These are phyloP conservation scores for Polyporus tsugae DNA, from an alignment of 1,284 basidiomycete species.

Conservation along the genomic window DNA sequence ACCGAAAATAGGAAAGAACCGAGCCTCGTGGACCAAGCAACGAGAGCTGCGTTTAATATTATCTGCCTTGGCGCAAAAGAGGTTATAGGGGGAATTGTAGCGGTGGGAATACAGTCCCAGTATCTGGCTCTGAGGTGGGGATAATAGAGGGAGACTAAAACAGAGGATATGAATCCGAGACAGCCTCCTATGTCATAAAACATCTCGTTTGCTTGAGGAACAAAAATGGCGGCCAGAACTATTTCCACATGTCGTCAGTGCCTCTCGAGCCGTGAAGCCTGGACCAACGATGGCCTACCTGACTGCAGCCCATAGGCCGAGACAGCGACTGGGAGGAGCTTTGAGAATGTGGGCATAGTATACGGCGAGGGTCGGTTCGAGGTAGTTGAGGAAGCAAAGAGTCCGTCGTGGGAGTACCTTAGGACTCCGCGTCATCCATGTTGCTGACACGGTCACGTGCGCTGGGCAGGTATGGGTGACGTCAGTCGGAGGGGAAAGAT, in stretches of 20 bases:
- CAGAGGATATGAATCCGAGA: slow-evolving; percentile 73
- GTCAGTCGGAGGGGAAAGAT: slow-evolving; percentile 8
- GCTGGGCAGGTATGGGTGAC: slow-evolving; percentile 9
- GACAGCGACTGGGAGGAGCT: slow-evolving; percentile 45
- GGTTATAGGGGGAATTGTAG: slow-evolving; percentile 51
- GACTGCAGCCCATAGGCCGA: slow-evolving; percentile 51
- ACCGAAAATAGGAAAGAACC: slow-evolving; percentile 71
- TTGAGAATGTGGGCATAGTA: slow-evolving; percentile 49
- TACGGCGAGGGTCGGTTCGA: background rate
- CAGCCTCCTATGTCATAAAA: slow-evolving; percentile 70
- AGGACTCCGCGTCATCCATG: background rate
- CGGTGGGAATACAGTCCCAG: slow-evolving; percentile 46
- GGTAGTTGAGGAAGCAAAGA: background rate
- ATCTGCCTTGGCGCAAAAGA: slow-evolving; percentile 69
- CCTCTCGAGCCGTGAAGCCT: background rate
- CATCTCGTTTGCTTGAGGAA: slow-evolving; percentile 63
- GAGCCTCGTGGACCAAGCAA: slow-evolving; percentile 70
- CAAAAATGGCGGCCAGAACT: slow-evolving; percentile 63
- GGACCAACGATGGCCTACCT: slow-evolving; percentile 34
- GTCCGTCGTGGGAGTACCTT: background rate
- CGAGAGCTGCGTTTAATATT: slow-evolving; percentile 60
- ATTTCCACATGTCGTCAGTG: slow-evolving; percentile 11
- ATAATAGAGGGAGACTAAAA: slow-evolving; percentile 69
- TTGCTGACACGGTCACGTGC: slow-evolving; percentile 23
- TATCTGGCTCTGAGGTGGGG: slow-evolving; percentile 59